A percentile compares a stretch with the other conserved stretches of the same genome.
Evolutionary conservation across 768 basidiomycete species (phyloP).

Genomic region (Termitomyces sp.): DNA sequence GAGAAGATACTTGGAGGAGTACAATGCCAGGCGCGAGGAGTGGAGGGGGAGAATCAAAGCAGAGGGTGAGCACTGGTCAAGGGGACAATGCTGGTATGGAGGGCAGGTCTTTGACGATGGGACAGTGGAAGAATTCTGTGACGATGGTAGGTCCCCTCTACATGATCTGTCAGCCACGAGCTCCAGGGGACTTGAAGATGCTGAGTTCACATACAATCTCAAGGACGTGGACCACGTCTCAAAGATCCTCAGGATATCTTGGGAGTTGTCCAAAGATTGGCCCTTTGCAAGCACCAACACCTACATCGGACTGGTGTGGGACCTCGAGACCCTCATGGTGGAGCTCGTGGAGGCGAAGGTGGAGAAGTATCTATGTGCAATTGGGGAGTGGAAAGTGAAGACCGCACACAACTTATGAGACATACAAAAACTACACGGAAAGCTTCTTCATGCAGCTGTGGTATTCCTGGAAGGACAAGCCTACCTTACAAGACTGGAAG

Average conservation of each 20-base stretch:
- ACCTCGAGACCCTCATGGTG: background rate
- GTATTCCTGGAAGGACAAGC: too few species aligned
- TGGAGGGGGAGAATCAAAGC: slow-evolving; percentile 8
- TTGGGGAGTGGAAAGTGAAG: too few species aligned
- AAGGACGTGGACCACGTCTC: background rate
- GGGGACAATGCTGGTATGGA: slow-evolving; percentile 16
- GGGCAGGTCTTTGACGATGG: slow-evolving; percentile 4
- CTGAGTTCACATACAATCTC: background rate
- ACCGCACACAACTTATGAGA: too few species aligned
- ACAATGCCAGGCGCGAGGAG: slow-evolving; percentile 9
- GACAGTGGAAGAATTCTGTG: background rate
- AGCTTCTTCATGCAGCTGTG: too few species aligned
- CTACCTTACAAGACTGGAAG: too few species aligned
- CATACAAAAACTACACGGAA: too few species aligned
- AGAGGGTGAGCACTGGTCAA: background rate
- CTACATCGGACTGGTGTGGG: background rate
- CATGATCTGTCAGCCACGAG: background rate
- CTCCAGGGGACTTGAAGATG: too few species aligned
- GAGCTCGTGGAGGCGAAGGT: background rate
- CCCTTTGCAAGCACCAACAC: background rate
- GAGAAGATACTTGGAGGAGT: slow-evolving; percentile 13
- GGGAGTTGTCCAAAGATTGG: background rate
- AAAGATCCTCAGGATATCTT: background rate
- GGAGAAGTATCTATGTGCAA: background rate
- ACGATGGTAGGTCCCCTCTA: background rate